A percentile compares a stretch with the other conserved stretches of the same genome.
Evolutionary conservation across 169 alveolate species (phyloP).

Genomic region (Plasmodium fragile): DNA sequence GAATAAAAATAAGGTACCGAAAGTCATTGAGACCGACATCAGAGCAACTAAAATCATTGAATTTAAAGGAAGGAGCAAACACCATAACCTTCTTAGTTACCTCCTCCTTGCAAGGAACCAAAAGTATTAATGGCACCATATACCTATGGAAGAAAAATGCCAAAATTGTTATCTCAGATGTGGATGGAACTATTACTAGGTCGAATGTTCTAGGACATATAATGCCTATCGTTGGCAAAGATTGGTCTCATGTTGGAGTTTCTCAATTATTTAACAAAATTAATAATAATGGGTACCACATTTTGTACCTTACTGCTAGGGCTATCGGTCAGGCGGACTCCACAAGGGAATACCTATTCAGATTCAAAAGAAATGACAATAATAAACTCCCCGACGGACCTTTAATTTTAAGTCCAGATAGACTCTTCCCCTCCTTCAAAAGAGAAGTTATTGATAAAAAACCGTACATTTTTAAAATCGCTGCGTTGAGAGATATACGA

Average conservation of each 20-base stretch:
- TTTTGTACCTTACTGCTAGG: slow-evolving; percentile 97
- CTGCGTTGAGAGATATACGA: slow-evolving; percentile 95
- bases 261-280: slow-evolving; percentile 94
- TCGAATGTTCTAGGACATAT: slow-evolving; percentile 98
- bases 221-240: slow-evolving; percentile 97
- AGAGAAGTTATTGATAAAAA: slow-evolving; percentile 97
- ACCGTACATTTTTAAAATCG: slow-evolving; percentile 96
- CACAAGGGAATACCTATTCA: slow-evolving; percentile 94
- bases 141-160: slow-evolving; percentile 94
- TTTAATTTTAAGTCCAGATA: slow-evolving; percentile 96
- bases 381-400: slow-evolving; percentile 96
- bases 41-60: slow-evolving; percentile 89
- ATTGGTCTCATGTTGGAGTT: slow-evolving; percentile 98
- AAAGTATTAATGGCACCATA: slow-evolving; percentile 92
- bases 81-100: slow-evolving; percentile 91
- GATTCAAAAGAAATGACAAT: slow-evolving; percentile 90
- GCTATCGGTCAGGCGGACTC: slow-evolving; percentile 98
- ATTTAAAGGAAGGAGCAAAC: slow-evolving; percentile 92
- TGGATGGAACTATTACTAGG: slow-evolving; percentile 98
- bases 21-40: slow-evolving; percentile 93
- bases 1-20: slow-evolving; percentile 62
- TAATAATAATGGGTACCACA: slow-evolving; percentile 94
- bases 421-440: slow-evolving; percentile 94
- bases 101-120: slow-evolving; percentile 92
- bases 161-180: slow-evolving; percentile 97